Evolutionary conservation across 441 rosid species (phyloP), one percentile per base, ranked within the genome.

Genomic region (Arabidopsis hybrid): DNA sequence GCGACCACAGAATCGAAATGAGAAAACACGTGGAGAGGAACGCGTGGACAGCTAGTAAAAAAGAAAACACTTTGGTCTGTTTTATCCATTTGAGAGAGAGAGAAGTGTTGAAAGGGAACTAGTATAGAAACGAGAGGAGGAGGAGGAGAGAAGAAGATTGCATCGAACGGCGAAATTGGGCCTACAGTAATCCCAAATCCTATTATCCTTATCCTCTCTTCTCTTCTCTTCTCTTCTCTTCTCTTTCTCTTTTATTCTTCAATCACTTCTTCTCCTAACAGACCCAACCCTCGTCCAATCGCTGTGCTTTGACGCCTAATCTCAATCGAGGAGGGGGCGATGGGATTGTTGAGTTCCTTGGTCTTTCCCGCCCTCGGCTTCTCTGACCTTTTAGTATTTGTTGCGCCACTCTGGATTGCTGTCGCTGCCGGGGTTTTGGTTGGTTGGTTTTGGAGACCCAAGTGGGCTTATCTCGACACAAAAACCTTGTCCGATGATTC

Each of bases 361-460:
- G 0, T 87, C 10, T 64, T 83, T 11, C 53, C 78, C 65, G 91
- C 78, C 3, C 67, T 80, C 74, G 80, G 84, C 62, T 18, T 83
- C 6, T 43, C 83, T 43, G 96, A 87, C 78, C 73, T 91, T 13
- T 49, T 82, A 70, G 64, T 83, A 67, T 76, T 90, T 9, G 81
- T 80, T 35, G 77, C 85, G 36, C 98, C 97, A 14, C 60, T 93
- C 0, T 93, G 97, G 95, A 67, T 86, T 69, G 96, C 92, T 18
- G 88, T 90, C n/a, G 18, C 85, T 62, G 79, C 82, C 71, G 97
- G 98, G 57, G 87, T 93, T 42, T 16, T 93, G 55, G 96, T 91
- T 5, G 98, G 98, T 16, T 93, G 98, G 98, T 77, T 89, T 3
- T 93, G 97, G 97, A 88, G 86, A 75, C 97, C 97, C 31, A 89